Conservation (phyloP, 352 stramenopile genomes). For the Pseudoperonospora humuli region DNA sequence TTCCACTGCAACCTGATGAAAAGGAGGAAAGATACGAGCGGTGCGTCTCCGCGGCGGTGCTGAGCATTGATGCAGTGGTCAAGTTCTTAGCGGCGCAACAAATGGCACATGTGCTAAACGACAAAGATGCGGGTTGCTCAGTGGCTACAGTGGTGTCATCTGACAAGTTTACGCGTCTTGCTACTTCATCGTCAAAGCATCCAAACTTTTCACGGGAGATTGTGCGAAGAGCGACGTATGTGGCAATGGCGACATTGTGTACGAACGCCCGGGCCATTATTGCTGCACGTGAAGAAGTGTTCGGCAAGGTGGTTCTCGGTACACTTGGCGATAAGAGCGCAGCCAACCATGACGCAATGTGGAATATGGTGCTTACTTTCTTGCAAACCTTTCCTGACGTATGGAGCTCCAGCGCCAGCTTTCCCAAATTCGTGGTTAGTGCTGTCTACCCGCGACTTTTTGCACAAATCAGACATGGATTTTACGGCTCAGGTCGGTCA, state of each 20-base stretch:
- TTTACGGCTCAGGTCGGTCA: constrained; percentile 56
- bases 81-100: constrained; percentile 36
- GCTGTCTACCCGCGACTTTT: constrained; percentile 61
- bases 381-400: constrained; percentile 42
- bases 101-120: constrained; percentile 32
- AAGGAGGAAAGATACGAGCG: constrained; percentile 69
- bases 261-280: constrained; percentile 35
- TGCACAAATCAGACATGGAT: constrained; percentile 66
- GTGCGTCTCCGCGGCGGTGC: constrained; percentile 50
- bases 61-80: constrained; percentile 53
- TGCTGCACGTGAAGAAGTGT: constrained; percentile 38
- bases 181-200: constrained; percentile 61
- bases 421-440: constrained; percentile 55
- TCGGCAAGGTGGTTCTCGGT: constrained; percentile 64
- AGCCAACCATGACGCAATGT: constrained; percentile 61
- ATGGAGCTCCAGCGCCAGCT: constrained; percentile 32
- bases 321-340: constrained; percentile 61
- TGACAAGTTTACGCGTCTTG: constrained; percentile 51
- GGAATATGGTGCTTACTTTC: constrained; percentile 69
- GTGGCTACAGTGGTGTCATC: constrained; percentile 47
- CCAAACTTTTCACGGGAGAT: constrained; percentile 61
- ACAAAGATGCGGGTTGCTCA: constrained; percentile 26
- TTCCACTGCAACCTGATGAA: constrained; percentile 51
- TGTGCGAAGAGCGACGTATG: constrained; percentile 62
- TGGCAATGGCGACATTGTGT: constrained; percentile 46